Evolutionary conservation across 1,284 basidiomycete genomes (phyloP), one percentile per base, ranked within the genome.

Genomic region (Rugosomyces carneus): DNA sequence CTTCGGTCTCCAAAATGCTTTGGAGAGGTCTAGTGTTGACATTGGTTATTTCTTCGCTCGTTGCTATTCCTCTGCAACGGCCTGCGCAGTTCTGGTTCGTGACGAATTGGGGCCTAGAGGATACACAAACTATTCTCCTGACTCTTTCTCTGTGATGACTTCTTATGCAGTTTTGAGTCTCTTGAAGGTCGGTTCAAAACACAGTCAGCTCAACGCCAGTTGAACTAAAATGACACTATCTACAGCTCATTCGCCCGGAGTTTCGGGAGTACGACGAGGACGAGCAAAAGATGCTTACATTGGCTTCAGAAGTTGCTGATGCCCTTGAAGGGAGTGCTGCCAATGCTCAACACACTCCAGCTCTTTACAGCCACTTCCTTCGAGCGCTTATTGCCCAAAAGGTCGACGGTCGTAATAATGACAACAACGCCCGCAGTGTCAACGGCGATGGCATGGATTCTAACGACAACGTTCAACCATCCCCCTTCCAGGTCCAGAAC

Each of bases 1-100:
- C 5, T 98, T 97, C 57, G 93, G 94, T 2, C 73, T 98, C 45
- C 93, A 98, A 65, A 90, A 95, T 59, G 89, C 94, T 2, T 69
- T 96, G 44, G 93, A 95, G 62, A 75, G 77, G 11, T 74, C 78
- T 9, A 67, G 75, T 0, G 68, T 88, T 40, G 81, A 93, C 59
- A 84, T 91, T 40, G 84, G 84, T 0, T 86, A 93, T 68, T 94
- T 94, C 71, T 90, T 93, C 59, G 78, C 82, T 3, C 81, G 89
- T 32, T 89, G 89, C 46, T 84, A 93, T 62, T 76, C 81, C 8
- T 78, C 83, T 15, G 92, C 92, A 0, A 80, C 78, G 40, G 70
- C 77, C 8, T 82, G 84, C 57, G 82, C 81, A 7, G 68, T 67
- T n/a, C 60, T 88, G 24, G 75, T 88, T n/a, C 73, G 80, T 10